Evolutionary conservation across 2,329 filamentous ascomycete genomes (phyloP), one percentile per base, ranked within the genome.

Genomic region (Nothophoma quercina): DNA sequence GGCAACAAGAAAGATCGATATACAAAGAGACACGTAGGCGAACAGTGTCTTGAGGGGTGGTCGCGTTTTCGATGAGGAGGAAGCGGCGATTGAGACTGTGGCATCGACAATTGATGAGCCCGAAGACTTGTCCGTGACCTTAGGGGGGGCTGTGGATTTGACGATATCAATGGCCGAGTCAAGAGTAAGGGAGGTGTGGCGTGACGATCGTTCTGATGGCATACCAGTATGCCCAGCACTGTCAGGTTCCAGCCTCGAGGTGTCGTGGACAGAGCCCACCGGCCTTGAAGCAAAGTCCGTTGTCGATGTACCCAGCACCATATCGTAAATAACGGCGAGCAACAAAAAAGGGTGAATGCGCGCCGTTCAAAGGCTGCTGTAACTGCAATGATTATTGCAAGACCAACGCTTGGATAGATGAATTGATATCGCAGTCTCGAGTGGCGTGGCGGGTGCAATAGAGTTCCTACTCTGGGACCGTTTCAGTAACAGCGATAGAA

Each of bases 1-100:
- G 9, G 76, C 76, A 3, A 75, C 74, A n/a, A 77, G 64, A 50
- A 77, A 78, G 26, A 76, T 70, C 30, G 67, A 68, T 15, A 75
- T 62, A 13, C 65, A 65, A 4, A 74, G 63, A 7, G 70, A 68
- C 6, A 55, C 41, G 40, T 71, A 73, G 19, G 63, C 70, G 2
- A 71, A 55, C 1, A 71, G 51, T 6, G 56, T 15, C 7, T 40
- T 28, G 16, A 55, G 35, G 2, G 35, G 32, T 26, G 48, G 41
- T 26, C 40, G 45, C 3, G 39, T 35, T 22, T 19, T 38, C 4
- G 28, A 5, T 4, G 28, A 5, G 12, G 28, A n/a, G 3, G 33
- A 8, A 7, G n/a, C 9, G 13, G 21, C 1, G 4, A 10, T 19
- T 3, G 21, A 2, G 7, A 16, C 5, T n/a, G 23, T 23, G 8